Percentiles rank a stretch among this genome's conserved stretches.
These are phyloP conservation scores for Colletotrichum higginsianum DNA, from an alignment of 2,329 filamentous ascomycete genomes.

Conservation along the genomic window DNA sequence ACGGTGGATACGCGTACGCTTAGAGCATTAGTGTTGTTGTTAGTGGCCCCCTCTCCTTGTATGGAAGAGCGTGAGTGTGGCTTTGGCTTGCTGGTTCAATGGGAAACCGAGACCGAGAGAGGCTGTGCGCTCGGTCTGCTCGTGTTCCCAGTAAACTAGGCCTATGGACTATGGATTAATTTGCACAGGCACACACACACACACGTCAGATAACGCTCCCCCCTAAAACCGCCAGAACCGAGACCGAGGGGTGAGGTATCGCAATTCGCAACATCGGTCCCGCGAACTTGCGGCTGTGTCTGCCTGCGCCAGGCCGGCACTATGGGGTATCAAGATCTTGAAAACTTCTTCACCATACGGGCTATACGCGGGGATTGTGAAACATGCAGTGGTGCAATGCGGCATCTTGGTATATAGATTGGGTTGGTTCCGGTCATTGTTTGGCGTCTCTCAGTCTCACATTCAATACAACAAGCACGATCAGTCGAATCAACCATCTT, in stretches of 20 bases:
- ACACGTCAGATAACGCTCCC: not conserved
- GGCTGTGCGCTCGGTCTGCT: constrained; percentile 12
- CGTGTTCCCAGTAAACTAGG: not conserved
- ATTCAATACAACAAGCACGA: not conserved
- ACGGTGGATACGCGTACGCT: constrained; percentile 25
- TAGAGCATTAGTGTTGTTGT: constrained; percentile 4
- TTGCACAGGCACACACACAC: not conserved
- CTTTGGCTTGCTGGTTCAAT: not conserved
- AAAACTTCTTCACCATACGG: not conserved
- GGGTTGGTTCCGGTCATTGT: not conserved
- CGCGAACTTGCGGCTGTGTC: constrained; percentile 15
- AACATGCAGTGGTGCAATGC: not conserved
- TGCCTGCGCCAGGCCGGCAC: not conserved
- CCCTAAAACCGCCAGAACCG: not conserved
- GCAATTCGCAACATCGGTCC: not conserved
- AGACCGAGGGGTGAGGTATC: constrained; percentile 23
- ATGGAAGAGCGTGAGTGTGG: too few relatives aligned
- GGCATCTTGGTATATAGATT: constrained; percentile 18
- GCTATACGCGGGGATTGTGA: constrained; percentile 5
- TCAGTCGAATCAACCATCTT: not conserved
- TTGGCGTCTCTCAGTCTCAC: not conserved
- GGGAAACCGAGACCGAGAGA: constrained; percentile 38
- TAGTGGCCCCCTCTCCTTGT: not conserved
- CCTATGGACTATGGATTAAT: not conserved
- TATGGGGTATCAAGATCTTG: not conserved